Base-by-base conservation (phyloP, 1,284 basidiomycete species). In the Rhodotorula glutinis region DNA sequence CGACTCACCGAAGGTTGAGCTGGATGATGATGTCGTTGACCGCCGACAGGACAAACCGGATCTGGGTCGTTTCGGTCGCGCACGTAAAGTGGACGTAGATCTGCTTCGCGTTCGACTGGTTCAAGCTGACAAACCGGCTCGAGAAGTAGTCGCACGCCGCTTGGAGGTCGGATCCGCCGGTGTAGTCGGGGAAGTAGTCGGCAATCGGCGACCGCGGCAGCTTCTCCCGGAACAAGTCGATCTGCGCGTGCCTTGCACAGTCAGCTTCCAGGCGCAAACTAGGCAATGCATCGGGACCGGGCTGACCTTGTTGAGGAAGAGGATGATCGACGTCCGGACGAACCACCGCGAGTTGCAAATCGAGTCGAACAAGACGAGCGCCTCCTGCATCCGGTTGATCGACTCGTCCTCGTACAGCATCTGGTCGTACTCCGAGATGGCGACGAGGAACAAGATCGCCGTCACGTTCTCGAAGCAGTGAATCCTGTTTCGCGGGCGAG, bases 141-240 rank as follows among this genome's bases (percentile, higher is more conserved):
- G 68, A 70, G 64, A 77, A 76, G 71, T 76, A 77, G 56, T 77
- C 76, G 63, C 76, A 75, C 23, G 74, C 74, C 14, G 75, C 71
- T 62, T 77, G 76, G 19, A 77, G 62, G 64, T 76, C 74, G 25
- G 69, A 55, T 17, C 74, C 75, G 57, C 74, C 74, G 9, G 62
- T 70, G 75, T 79, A 80, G 72, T 80, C 79, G 74, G 91, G 89
- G 86, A 97, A 97, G 81, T 92, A 95, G 78, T 91, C 86, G 33
- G 85, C 85, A 62, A 97, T 78, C 3, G 93, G 93, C 57, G 91
- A 94, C 62, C 86, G 82, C 2, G 90, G 89, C 9, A 98, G 84
- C 79, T 97, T 98, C 79, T 93, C 91, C 21, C 90, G 88, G 81
- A 98, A 97, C 63, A 98, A 81, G 80, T 98, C 94, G 78, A 96